phyloP scores from a whole-genome alignment of 352 stramenopile species.

The Thraustotheca clavata region DNA sequence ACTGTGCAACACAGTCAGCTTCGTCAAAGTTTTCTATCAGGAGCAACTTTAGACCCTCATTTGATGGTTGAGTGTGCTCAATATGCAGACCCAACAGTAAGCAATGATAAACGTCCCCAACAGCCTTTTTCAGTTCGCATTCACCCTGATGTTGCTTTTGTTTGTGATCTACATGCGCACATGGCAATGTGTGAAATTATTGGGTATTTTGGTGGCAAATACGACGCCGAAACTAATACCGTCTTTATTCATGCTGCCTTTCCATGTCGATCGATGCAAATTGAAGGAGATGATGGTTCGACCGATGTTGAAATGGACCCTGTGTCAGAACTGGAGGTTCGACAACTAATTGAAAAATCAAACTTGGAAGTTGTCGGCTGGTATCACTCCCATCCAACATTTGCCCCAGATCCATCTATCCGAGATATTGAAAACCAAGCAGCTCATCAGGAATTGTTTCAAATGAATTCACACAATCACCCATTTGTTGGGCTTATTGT shows the following conservation, averaged over 20 bases:
- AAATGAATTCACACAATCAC: conserved; percentile 36
- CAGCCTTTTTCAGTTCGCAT: conserved; percentile 85
- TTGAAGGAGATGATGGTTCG: conserved; percentile 82
- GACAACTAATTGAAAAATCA: conserved; percentile 83
- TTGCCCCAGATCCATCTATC: conserved; percentile 88
- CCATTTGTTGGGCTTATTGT: conserved; percentile 94
- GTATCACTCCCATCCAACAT: conserved; percentile 93
- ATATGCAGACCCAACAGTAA: conserved; percentile 27
- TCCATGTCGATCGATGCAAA: conserved; percentile 84
- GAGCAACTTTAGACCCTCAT: conserved; percentile 60
- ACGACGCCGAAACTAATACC: conserved; percentile 64
- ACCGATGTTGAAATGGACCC: conserved; percentile 96
- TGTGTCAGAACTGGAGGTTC: conserved; percentile 84
- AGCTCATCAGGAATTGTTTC: conserved; percentile 89
- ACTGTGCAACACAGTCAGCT: conserved; percentile 76
- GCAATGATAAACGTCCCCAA: conserved; percentile 30
- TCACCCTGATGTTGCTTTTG: conserved; percentile 83
- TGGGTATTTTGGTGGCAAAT: conserved; percentile 89
- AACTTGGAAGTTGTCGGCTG: conserved; percentile 89
- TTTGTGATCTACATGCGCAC: conserved; percentile 90
- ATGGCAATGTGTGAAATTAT: conserved; percentile 92
- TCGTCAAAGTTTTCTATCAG: conserved; percentile 59
- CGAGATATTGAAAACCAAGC: conserved; percentile 93
- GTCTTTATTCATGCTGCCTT: conserved; percentile 91
- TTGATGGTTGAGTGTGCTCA: conserved; percentile 80